Evolutionary conservation across 805 yeast species (phyloP).

Genomic region (Yueomyces sp.): DNA sequence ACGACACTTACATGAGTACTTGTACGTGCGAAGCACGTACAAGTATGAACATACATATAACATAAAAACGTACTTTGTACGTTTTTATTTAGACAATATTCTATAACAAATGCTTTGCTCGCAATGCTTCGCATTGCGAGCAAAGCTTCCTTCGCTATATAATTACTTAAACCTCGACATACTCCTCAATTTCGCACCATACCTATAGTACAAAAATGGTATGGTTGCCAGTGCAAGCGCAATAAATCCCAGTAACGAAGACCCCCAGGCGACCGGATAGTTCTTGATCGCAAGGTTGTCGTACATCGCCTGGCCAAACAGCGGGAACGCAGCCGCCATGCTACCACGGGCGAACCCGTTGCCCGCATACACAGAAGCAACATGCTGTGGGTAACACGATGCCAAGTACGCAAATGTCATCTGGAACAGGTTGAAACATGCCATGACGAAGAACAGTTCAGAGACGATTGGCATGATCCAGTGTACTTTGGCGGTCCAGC

Average conservation of each 20-base stretch:
- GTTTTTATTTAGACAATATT: too few species aligned
- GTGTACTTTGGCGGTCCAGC: conserved; percentile 37
- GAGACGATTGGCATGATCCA: conserved; percentile 41
- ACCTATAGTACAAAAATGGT: conserved; percentile 32
- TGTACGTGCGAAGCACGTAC: not conserved
- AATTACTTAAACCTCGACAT: conserved; percentile 17
- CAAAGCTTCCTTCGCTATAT: too few species aligned
- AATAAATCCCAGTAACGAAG: conserved; percentile 34
- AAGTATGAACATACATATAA: not conserved
- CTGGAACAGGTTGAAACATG: conserved; percentile 38
- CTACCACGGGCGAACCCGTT: conserved; percentile 37
- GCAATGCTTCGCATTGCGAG: too few species aligned
- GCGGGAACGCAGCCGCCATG: conserved; percentile 48
- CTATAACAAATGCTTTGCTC: too few species aligned
- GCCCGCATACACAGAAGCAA: conserved; percentile 50
- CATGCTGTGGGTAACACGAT: conserved; percentile 32
- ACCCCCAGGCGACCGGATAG: conserved; percentile 53
- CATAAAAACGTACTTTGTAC: too few species aligned
- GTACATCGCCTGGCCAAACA: conserved; percentile 52
- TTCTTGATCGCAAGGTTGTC: conserved; percentile 32
- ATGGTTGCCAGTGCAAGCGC: conserved; percentile 31
- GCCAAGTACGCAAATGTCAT: conserved; percentile 37
- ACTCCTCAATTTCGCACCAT: conserved; percentile 33
- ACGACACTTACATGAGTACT: too few species aligned
- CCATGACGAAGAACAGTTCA: conserved; percentile 26